Evolutionary conservation across 805 yeast genomes (phyloP), one percentile per base, ranked within the genome.

Genomic region (Yarrowia deformans): DNA sequence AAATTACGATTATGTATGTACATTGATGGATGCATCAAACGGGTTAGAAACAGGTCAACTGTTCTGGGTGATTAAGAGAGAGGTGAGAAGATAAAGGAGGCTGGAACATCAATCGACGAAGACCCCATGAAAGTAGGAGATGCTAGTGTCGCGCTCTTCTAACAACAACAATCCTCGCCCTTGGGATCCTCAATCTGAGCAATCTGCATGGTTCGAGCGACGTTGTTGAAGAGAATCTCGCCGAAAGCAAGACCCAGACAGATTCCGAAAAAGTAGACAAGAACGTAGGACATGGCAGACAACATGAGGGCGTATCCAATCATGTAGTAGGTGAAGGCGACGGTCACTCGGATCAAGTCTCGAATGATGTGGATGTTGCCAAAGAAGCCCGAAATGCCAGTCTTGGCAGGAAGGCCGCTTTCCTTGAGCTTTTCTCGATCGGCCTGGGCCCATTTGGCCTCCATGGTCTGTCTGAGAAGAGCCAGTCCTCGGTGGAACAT

Each of bases 181-280:
- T 63, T 63, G 34, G 67, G 46, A 39, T 63, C 67, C 39, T 49
- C 56, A 29, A 63, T 63, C 56, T 46, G 45, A 5, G 54, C 56
- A n/a, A 63, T 18, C 56, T 49, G 67, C 6, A 16, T 13, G 5
- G 56, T 37, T 29, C 67, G 55, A n/a, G 67, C 67, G 10, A 63
- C 46, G 8, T 63, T 63, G 56, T 63, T 63, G 23, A 63, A 63
- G 29, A 63, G 7, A 16, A 63, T 7, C 46, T 63, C 67, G 8
- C 67, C 67, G 16, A 63, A 63, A 3, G 67, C 67, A 37, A 63
- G 67, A 49, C 67, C 67, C 55, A 63, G 67, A 48, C 67, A 63
- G 16, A 63, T 49, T 46, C 39, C 67, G 16, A 63, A 63, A 8
- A 63, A 63, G 46, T 63, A 63, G 8, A 63, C 46, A 9, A 63